Base-by-base conservation (phyloP, 805 yeast genomes). In the Suhomyces sp. region DNA sequence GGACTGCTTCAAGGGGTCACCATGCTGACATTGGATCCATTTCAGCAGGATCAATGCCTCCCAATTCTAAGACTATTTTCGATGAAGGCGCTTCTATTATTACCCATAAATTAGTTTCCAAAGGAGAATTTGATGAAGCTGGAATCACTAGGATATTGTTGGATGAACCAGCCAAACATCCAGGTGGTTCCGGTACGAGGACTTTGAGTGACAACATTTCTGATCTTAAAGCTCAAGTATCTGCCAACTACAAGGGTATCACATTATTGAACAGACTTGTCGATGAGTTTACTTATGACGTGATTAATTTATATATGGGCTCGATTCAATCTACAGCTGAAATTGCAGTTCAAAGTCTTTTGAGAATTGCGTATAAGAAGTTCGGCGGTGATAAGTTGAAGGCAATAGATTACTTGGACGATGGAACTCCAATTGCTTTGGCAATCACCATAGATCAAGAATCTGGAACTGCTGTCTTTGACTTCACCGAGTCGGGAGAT, bases 1-100 rank as follows among this genome's bases (percentile, higher is more conserved):
- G 87, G 70, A 88, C 87, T 10, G 98, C 97, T 0, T 82, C 95
- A 0, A 72, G 98, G 45, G 97, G 96, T 2, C 98, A 90, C 61
- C 98, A 91, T 62, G 90, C 96, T 5, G 98, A 90, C 59, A 90
- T 91, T 52, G 97, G 98, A 12, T 95, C 95, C 10, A 77, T 83
- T 39, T 63, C 87, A 22, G 95, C 97, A 1, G 97, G 97, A 1
- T 83, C 95, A 0, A 88, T 90, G 88, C 96, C 97, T 11, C 95
- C 96, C 7, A 80, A 83, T 53, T 87, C 96, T 2, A 86, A 81
- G 50, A 79, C 80, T 40, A 63, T 91, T 25, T 83, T 79, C 70
- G 90, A 90, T 53, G 97, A 90, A 61, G 98, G 97, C 28, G 96
- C 96, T 2, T 77, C 86, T 3, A 88, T 91, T 22, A 74, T 77